Evolutionary conservation across 2,329 filamentous ascomycete genomes (phyloP), one percentile per base, ranked within the genome.

Genomic region (Boeremia lycopersici): DNA sequence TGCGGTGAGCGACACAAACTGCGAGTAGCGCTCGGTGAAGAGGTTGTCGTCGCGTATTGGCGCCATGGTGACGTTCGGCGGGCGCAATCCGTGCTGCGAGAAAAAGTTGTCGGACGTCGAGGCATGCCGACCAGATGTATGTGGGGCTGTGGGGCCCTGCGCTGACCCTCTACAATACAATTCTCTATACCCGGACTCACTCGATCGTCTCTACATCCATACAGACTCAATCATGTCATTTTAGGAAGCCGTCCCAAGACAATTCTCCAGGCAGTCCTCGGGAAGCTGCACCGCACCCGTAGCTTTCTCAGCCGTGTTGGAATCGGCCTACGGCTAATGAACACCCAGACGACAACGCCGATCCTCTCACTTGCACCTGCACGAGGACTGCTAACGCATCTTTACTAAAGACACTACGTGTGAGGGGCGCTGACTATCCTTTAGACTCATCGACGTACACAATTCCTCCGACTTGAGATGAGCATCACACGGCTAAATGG

Each of bases 1-100:
- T 10, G 90, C 89, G 59, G 86, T 89, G 59, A 95, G 81, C 1
- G 89, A 85, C 60, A 93, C 83, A 77, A 90, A 93, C 65, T 96
- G 84, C 1, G 93, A 93, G 36, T 91, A 84, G 19, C 89, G 91
- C 68, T 93, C 88, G 26, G 86, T 84, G 72, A 87, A 86, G 76
- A 96, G 93, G 13, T 93, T 64, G 29, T 28, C 25, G 9, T 60
- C 43, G 31, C 46, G 31, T 4, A 65, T 61, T 25, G 70, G 69
- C 4, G 67, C 67, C 69, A 73, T 74, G 50, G 48, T 62, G 49
- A 11, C 9, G 29, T 23, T 26, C n/a, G 19, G 53, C 11, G 40
- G 28, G 48, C 33, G 38, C 34, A 49, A 42, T 55, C 49, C 26
- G 39, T 60, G n/a, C n/a, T 5, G 5, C 5, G 5, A 23, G 68